Base-by-base conservation (phyloP, 2,329 filamentous ascomycete genomes). In the Ascochyta rabiei region DNA sequence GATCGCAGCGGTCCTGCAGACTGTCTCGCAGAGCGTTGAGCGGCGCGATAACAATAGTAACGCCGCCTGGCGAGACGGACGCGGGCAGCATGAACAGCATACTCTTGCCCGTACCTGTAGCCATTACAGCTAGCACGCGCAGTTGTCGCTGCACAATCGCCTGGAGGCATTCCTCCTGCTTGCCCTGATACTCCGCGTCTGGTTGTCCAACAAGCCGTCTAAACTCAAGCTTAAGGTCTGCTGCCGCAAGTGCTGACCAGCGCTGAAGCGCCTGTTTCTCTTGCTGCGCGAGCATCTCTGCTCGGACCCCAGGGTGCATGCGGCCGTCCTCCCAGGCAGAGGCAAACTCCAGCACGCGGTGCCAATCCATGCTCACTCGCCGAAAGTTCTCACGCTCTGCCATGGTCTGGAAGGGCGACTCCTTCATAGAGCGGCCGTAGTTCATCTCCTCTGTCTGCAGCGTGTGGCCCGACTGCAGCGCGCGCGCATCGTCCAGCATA, bases 61-160 rank as follows among this genome's bases (percentile, higher is more conserved):
- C 23, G 23, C 23, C 7, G 23, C 23, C 7, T 4, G 23, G 23
- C 23, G 7, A 24, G n/a, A n/a, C n/a, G n/a, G n/a, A n/a, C n/a
- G n/a, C n/a, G n/a, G n/a, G n/a, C n/a, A n/a, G n/a, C n/a, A 64
- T 64, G 39, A 62, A 63, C 24, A 62, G 46, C 26, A 63, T 42
- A 31, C 61, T 63, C 58, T 63, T 63, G 16, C 61, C 53, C 9
- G 46, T 56, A 16, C 59, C 53, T 39, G 50, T 64, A 21, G 47
- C 59, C 37, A 63, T 53, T 7, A 63, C 44, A 39, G 44, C 40
- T 18, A 58, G 44, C 37, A 55, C 46, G 13, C 26, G 49, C 16
- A 48, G 24, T 31, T 34, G 19, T 16, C 44, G 48, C 19, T 49
- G 37, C 39, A 58, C 48, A 13, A 63, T 55, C 6, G 48, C 50